Base-by-base conservation (phyloP, 495 filamentous ascomycete genomes). In the Penicillium atrosanguineum region DNA sequence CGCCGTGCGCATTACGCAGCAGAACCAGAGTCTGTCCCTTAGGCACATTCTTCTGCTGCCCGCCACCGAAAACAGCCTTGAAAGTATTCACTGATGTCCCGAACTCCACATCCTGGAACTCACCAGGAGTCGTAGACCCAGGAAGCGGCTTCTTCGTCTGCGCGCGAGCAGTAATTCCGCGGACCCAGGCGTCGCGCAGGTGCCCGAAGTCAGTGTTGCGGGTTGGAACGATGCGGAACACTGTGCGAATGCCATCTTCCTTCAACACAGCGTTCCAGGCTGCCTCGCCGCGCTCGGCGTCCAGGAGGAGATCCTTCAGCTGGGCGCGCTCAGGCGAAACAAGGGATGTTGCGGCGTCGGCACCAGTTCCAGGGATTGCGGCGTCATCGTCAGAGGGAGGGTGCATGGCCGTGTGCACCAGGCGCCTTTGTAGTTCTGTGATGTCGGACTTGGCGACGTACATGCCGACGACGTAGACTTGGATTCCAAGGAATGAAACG, bases 401-500 rank as follows among this genome's bases (percentile, higher is more conserved):
- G 48, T 66, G 63, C 28, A 73, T 55, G 2, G 71, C 71, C 29
- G 68, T 71, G 36, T 70, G 71, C 26, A 87, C 71, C 23, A 88
- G 72, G 23, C 73, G 70, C 47, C 67, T 68, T 63, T 87, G 84
- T 18, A 88, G 69, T 20, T 68, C 62, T 7, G 70, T 67, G 50
- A 97, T 84, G 61, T 95, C 90, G 34, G 82, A 69, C 4, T 85
- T 91, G 19, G 88, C 88, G 23, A 96, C 78, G 70, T 98, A 98
- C 56, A 94, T 74, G 7, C 94, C 94, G 0, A 95, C 88, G 15
- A 96, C 88, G 74, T 98, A 98, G 50, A 98, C 94, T 66, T 95
- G 85, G 23, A 98, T 88, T n/a, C 82, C 72, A 39, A 98, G 67
- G 64, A 97, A 95, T 36, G 86, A 91, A 18, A 98, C 94, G 7